phyloP scores from a whole-genome alignment of 805 yeast species.

The Starmerella scarabaei region DNA sequence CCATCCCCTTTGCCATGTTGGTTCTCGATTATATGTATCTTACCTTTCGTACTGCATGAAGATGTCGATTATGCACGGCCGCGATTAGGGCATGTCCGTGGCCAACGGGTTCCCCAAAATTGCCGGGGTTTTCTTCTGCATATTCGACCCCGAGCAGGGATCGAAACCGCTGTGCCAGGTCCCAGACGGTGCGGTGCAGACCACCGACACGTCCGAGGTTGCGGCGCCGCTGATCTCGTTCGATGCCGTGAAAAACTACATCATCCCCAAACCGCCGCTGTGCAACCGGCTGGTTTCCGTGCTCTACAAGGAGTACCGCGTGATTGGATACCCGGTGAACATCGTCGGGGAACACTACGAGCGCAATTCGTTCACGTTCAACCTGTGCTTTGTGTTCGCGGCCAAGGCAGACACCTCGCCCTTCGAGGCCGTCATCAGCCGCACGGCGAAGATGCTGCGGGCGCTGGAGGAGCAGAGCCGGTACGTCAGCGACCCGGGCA shows the following conservation, averaged over 20 bases:
- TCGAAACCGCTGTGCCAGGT: conserved; percentile 84
- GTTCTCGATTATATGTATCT: too few relatives aligned
- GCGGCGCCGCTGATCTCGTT: conserved; percentile 47
- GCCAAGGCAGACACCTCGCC: conserved; percentile 71
- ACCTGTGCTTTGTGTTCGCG: conserved; percentile 82
- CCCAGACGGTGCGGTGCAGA: conserved; percentile 51
- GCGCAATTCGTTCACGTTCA: conserved; percentile 84
- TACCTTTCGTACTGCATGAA: too few relatives aligned
- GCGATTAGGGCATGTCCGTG: conserved; percentile 15
- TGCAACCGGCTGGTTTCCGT: conserved; percentile 72
- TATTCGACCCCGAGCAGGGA: conserved; percentile 92
- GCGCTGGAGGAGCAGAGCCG: conserved; percentile 84
- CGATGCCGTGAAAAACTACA: conserved; percentile 74
- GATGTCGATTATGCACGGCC: too few relatives aligned
- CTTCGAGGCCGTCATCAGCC: conserved; percentile 69
- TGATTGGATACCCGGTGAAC: conserved; percentile 82
- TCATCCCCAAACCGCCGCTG: conserved; percentile 85
- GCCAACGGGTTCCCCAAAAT: conserved; percentile 57
- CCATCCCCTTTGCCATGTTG: too few relatives aligned
- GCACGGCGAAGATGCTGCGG: conserved; percentile 78
- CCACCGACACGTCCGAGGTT: conserved; percentile 18
- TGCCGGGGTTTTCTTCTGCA: conserved; percentile 73
- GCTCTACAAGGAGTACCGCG: conserved; percentile 53
- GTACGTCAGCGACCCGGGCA: conserved; percentile 43
- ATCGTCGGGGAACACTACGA: conserved; percentile 64